Base-by-base conservation (phyloP, 108 stramenopile species). In the Nitzschia sp. region DNA sequence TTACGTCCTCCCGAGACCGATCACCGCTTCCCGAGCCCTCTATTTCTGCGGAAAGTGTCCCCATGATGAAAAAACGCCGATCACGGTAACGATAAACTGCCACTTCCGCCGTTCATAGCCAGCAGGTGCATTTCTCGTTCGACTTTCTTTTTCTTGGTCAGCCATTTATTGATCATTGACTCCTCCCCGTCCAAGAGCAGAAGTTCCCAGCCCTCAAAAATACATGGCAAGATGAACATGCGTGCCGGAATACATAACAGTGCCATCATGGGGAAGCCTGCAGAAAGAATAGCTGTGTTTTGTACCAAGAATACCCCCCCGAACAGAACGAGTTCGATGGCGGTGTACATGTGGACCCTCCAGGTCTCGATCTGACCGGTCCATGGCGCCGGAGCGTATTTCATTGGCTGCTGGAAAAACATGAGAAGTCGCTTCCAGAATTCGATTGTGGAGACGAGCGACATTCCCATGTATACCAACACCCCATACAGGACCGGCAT, bases 401-500 rank as follows among this genome's bases (percentile, higher is more conserved):
- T 32, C 23, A 45, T 38, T 0, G 83, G 83, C 53, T 84, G 77
- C 68, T 70, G 54, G 72, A 84, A 84, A 46, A 81, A 84, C 29
- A 84, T 53, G 21, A 78, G 56, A 64, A 84, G 56, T 15, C 83
- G 66, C 19, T 69, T 59, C 80, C 79, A 84, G 73, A 84, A 84
- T 45, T 84, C 76, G 28, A 69, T 76, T 2, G 32, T 38, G 1
- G 49, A 46, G 30, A 84, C 32, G n/a, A 63, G 26, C 9, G 63
- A 59, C 9, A 84, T 45, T 54, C 83, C 83, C 82, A 78, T 78
- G 61, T 78, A 78, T 18, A 82, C 46, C 35, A 78, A 82, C 27
- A 82, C 81, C 54, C 81, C 81, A 42, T 42, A 74, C 47, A 82
- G 34, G 47, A 82, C 76, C 19, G 81, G 81, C 59, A 82, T 21